These are phyloP conservation scores for Golubevia sp. DNA, from an alignment of 1,284 basidiomycete species.

Conservation along the genomic window DNA sequence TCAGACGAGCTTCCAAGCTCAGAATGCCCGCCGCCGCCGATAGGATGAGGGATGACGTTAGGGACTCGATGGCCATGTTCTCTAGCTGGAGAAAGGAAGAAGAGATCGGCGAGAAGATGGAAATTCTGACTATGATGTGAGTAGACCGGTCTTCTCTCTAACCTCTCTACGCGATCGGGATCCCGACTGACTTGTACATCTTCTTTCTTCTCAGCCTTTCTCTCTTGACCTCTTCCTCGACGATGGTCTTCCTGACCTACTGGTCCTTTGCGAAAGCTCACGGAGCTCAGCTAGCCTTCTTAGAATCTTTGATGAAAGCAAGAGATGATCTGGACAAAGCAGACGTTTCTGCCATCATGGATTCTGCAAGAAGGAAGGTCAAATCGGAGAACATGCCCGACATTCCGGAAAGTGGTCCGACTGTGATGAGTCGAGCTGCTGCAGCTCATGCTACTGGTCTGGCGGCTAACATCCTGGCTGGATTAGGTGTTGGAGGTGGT, in stretches of 20 bases:
- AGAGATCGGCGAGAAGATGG: constrained; percentile 40
- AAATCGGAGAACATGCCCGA: constrained; percentile 52
- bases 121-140: constrained; percentile 50
- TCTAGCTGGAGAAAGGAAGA: constrained; percentile 38
- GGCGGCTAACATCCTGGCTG: constrained; percentile 21
- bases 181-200: too few relatives aligned
- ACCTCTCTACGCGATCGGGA: too few relatives aligned
- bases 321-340: constrained; percentile 55
- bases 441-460: constrained; percentile 28
- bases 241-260: constrained; percentile 60
- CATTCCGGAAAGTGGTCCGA: constrained; percentile 29
- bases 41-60: constrained; percentile 41
- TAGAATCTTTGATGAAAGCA: constrained; percentile 49
- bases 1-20: constrained; percentile 42
- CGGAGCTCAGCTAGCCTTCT: constrained; percentile 48
- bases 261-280: constrained; percentile 57
- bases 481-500: constrained; percentile 3
- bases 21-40: constrained; percentile 56
- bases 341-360: constrained; percentile 49
- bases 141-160: constrained; percentile 3
- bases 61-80: constrained; percentile 40
- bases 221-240: constrained; percentile 45
- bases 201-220: constrained; percentile 19
- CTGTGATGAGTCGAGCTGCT: constrained; percentile 42
- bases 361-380: constrained; percentile 50